A percentile compares a stretch with the other conserved stretches of the same genome.
Conservation (phyloP, 805 yeast species). For the Metschnikowia anglica region DNA sequence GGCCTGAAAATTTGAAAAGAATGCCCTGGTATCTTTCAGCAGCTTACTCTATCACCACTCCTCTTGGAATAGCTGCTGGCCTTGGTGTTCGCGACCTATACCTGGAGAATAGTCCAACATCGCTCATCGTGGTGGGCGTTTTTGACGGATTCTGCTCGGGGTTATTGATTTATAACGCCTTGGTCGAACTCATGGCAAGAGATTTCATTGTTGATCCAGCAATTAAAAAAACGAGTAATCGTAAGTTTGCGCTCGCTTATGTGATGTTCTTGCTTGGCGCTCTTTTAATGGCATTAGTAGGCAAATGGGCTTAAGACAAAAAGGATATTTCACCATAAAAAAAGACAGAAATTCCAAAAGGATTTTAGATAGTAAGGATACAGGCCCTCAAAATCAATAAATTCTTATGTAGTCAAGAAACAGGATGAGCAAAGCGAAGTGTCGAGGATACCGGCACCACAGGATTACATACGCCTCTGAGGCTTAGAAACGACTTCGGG, state of each 20-base stretch:
- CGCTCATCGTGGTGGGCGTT: slow-evolving; percentile 66
- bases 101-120: slow-evolving; percentile 55
- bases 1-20: slow-evolving; percentile 23
- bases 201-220: slow-evolving; percentile 65
- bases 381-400: no score
- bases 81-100: slow-evolving; percentile 67
- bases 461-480: no score
- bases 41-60: slow-evolving; percentile 50
- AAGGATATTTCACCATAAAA: no score
- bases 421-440: neutral
- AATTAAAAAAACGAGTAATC: slow-evolving; percentile 56
- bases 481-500: no score
- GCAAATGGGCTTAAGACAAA: slow-evolving; percentile 63
- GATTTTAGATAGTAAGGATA: no score
- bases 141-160: slow-evolving; percentile 80
- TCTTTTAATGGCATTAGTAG: slow-evolving; percentile 75
- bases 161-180: slow-evolving; percentile 70
- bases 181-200: slow-evolving; percentile 77
- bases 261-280: slow-evolving; percentile 61
- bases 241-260: slow-evolving; percentile 52
- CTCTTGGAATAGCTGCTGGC: slow-evolving; percentile 76
- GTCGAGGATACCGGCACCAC: no score
- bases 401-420: no score
- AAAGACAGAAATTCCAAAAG: no score
- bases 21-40: slow-evolving; percentile 21